Evolutionary conservation across 345 rosid genomes (phyloP), one percentile per base, ranked within the genome.

Genomic region (Acer campestre): DNA sequence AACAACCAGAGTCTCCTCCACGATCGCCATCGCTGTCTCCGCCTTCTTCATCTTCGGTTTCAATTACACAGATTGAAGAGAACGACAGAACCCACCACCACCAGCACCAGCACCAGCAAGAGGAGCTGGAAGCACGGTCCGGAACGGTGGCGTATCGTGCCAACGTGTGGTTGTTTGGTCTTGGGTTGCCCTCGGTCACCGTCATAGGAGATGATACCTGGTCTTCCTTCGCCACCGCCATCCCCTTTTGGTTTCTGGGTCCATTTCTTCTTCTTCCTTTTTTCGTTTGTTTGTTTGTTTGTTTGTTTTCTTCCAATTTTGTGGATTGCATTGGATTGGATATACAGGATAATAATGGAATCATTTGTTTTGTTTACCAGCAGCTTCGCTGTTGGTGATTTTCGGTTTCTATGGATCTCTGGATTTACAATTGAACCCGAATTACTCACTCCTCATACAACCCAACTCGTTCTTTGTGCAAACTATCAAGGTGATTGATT

Each of bases 191-290:
- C 1, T 6, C 80, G 3, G 14, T 61, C 1, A 75, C 61, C 48
- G 79, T 80, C 7, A 65, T 79, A 55, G 88, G 84, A 59, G 91
- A 87, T 67, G 92, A 87, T 25, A 71, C 83, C 18, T 85, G 91
- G 88, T 85, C 84, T 53, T 84, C 85, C 83, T 61, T 82, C 73
- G 16, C 61, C 29, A 69, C 82, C n/a, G 84, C 85, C 29, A 31
- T 81, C 40, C 76, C 84, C 20, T 89, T 89, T 62, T 89, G 92
- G 87, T 73, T 85, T 71, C 85, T 89, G 46, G 94, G 94, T 90
- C 38, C 2, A 89, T 78, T 20, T 78, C 22, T 64, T 69, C 48
- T 9, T 58, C 29, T 17, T 13, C 67, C 31, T 11, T 49, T 23
- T n/a, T 25, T 25, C 1, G 27, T 25, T 25, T 25, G 27, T 25